These are phyloP conservation scores for Porodaedalea pini DNA, from an alignment of 1,284 basidiomycete genomes.

Conservation along the genomic window DNA sequence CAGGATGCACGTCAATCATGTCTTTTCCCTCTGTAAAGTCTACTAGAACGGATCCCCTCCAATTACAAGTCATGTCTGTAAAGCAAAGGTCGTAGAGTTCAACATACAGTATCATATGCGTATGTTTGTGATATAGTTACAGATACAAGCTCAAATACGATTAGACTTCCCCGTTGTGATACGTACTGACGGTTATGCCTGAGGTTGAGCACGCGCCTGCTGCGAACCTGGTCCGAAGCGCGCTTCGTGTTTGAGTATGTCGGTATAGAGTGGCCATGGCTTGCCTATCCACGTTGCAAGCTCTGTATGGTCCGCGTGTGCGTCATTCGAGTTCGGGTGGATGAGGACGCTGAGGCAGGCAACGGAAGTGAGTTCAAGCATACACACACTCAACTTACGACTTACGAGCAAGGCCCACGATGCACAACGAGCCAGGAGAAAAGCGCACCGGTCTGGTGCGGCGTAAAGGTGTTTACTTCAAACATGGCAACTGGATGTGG, in stretches of 20 bases:
- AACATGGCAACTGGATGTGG: constrained; percentile 69
- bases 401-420: constrained; percentile 64
- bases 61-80: background rate
- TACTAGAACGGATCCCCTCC: no score
- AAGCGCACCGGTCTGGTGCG: constrained; percentile 61
- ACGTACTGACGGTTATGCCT: background rate
- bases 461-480: constrained; percentile 64
- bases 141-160: background rate
- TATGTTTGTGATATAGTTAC: background rate
- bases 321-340: constrained; percentile 68
- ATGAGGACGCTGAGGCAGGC: constrained; percentile 51
- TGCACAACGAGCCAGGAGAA: constrained; percentile 64
- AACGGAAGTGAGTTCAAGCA: constrained; percentile 2
- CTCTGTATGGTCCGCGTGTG: constrained; percentile 60
- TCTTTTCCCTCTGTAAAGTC: background rate
- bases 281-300: constrained; percentile 67
- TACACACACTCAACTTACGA: no score
- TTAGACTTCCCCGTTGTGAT: background rate
- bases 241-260: constrained; percentile 22
- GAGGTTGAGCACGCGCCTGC: background rate
- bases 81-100: background rate
- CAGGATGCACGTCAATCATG: background rate
- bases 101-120: background rate
- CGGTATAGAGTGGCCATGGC: constrained; percentile 51
- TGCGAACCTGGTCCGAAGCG: background rate